Conservation (phyloP, 805 yeast genomes). For the Metahyphopichia silvanorum region DNA sequence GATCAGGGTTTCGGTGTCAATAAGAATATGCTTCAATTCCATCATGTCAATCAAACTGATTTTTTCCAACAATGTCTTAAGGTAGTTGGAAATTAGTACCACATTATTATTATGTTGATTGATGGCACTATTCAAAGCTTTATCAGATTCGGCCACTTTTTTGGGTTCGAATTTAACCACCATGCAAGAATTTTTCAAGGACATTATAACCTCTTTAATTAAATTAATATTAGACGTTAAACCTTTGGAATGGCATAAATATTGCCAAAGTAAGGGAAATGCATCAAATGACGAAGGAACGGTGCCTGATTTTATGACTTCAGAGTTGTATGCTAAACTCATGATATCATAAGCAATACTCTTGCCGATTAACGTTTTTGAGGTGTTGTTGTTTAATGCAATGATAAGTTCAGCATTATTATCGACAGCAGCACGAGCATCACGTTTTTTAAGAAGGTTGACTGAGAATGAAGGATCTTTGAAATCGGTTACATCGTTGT, state of each 20-base stretch:
- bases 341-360: conserved; percentile 47
- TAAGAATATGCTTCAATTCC: conserved; percentile 18
- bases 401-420: conserved; percentile 34
- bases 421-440: conserved; percentile 47
- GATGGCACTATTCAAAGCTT: conserved; percentile 19
- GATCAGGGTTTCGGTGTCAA: conserved; percentile 36
- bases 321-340: conserved; percentile 26
- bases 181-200: conserved; percentile 15
- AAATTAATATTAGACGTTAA: conserved; percentile 9
- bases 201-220: conserved; percentile 8
- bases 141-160: conserved; percentile 15
- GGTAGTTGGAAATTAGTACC: conserved; percentile 12
- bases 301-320: conserved; percentile 12
- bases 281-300: conserved; percentile 29
- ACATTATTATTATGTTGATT: conserved; percentile 31
- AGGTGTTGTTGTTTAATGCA: conserved; percentile 20
- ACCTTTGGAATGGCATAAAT: conserved; percentile 10
- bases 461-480: conserved; percentile 24
- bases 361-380: conserved; percentile 31
- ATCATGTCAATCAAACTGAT: conserved; percentile 28
- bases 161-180: conserved; percentile 20
- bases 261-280: conserved; percentile 30
- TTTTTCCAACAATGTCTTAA: conserved; percentile 26
- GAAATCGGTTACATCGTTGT: conserved; percentile 10
- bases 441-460: conserved; percentile 41